These are phyloP conservation scores for Eucalyptus virginea DNA, from an alignment of 345 rosid genomes.

Conservation along the genomic window DNA sequence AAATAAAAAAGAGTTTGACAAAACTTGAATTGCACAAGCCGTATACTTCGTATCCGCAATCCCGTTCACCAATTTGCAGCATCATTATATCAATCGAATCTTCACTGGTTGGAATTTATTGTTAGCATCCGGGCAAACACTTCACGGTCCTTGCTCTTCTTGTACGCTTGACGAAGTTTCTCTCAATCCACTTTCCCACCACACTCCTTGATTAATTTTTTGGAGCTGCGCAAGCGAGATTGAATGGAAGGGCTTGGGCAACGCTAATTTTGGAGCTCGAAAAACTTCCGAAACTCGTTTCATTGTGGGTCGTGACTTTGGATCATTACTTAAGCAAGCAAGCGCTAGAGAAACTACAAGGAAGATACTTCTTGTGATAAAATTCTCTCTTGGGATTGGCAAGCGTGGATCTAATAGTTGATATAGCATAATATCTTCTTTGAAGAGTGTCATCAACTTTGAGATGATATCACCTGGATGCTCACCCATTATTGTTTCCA, in stretches of 20 bases:
- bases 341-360: background rate
- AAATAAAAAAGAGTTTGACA: background rate
- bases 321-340: background rate
- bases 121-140: background rate
- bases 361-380: background rate
- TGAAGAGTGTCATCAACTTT: background rate
- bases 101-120: background rate
- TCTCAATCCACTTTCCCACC: background rate
- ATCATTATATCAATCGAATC: background rate
- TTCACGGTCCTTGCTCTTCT: background rate
- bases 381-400: background rate
- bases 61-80: background rate
- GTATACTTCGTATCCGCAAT: background rate
- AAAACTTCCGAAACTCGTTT: background rate
- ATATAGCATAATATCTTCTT: background rate
- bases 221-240: background rate
- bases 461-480: slow-evolving; percentile 2
- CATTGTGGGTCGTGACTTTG: background rate
- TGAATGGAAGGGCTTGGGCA: background rate
- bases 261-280: background rate
- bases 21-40: background rate
- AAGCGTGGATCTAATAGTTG: background rate
- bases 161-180: background rate
- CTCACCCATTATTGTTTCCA: slow-evolving; percentile 7
- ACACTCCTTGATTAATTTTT: background rate